phyloP scores from a whole-genome alignment of 176 grass and related monocot genomes.

The Bonia amplexicaulis region DNA sequence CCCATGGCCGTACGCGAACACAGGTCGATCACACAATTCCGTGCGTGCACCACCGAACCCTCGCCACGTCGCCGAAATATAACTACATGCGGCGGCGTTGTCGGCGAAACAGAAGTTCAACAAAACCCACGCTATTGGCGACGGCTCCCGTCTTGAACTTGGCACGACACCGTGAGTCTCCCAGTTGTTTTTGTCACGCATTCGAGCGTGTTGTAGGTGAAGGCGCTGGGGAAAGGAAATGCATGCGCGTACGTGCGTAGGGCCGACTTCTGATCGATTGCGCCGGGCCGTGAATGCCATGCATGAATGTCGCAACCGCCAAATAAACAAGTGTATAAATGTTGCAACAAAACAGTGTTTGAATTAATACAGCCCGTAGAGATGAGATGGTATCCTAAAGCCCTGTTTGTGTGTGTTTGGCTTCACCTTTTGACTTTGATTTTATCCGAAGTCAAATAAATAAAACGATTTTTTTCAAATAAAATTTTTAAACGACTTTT shows the following conservation, averaged over 20 bases:
- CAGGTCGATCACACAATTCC: background rate
- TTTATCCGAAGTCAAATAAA: too few species aligned
- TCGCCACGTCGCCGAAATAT: background rate
- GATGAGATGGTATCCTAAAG: too few species aligned
- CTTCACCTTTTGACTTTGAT: too few species aligned
- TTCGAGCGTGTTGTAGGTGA: background rate
- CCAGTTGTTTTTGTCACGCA: background rate
- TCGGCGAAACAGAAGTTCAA: background rate
- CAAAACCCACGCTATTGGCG: background rate
- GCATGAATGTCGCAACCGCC: background rate
- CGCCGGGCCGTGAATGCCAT: background rate
- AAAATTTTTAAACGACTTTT: too few species aligned
- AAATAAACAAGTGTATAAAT: background rate
- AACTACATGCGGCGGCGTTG: background rate
- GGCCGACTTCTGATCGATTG: background rate
- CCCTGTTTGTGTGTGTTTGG: too few species aligned
- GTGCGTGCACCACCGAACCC: background rate
- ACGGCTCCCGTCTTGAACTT: background rate
- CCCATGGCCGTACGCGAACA: background rate
- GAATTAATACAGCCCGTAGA: background rate
- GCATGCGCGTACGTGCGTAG: background rate
- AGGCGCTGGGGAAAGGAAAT: background rate
- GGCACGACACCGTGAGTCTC: background rate
- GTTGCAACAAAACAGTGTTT: background rate
- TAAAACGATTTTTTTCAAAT: too few species aligned